Evolutionary conservation across 768 basidiomycete species (phyloP).

Genomic region (Rhizopogon vulgaris): DNA sequence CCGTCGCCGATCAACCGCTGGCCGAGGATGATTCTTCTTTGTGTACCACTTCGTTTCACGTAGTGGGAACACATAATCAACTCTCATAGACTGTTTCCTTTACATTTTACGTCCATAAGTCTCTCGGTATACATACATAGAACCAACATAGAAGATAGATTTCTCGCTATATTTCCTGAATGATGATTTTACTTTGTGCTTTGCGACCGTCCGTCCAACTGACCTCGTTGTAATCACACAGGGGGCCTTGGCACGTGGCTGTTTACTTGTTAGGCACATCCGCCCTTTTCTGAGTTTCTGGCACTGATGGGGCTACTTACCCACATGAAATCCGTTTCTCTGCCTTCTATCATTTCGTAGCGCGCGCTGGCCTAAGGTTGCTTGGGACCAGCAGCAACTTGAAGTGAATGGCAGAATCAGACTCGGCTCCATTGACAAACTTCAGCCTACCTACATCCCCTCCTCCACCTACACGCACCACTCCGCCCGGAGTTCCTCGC

Average conservation of each 20-base stretch:
- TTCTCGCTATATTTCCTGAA: not conserved
- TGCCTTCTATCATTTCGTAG: not conserved
- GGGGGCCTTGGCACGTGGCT: not conserved
- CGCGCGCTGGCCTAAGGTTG: not conserved
- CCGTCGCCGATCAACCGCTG: constrained; percentile 4
- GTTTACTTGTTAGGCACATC: not conserved
- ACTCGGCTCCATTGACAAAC: constrained; percentile 12
- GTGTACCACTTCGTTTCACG: not conserved
- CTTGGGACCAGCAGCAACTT: not conserved
- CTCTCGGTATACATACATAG: not conserved
- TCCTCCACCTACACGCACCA: constrained; percentile 6
- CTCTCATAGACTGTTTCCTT: not conserved
- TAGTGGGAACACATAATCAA: not conserved
- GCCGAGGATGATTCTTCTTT: constrained; percentile 5
- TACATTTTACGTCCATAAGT: not conserved
- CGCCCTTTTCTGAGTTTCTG: not conserved
- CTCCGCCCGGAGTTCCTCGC: constrained; percentile 17
- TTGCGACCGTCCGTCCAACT: not conserved
- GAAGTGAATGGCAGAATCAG: constrained; percentile 27
- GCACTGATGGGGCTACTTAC: not conserved
- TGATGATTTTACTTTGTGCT: not conserved
- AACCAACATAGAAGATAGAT: not conserved
- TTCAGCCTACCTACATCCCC: constrained; percentile 14
- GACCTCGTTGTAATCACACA: constrained; percentile 5
- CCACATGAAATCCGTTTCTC: not conserved